phyloP scores from a whole-genome alignment of 2,329 filamentous ascomycete species.

The Neoarthrinium moseri region DNA sequence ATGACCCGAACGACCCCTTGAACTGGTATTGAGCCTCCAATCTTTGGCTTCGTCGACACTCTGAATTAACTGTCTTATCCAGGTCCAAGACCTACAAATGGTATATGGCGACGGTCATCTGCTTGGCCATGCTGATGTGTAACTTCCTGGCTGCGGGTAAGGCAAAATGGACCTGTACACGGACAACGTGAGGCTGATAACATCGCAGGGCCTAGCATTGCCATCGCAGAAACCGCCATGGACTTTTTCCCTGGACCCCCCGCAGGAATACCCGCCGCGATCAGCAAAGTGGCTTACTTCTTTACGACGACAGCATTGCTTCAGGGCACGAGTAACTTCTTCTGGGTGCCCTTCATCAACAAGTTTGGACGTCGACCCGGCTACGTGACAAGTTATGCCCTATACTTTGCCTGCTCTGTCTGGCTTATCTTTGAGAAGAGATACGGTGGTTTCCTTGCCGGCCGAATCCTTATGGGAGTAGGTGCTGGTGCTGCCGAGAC shows the following conservation, averaged over 20 bases:
- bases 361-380: constrained; percentile 44
- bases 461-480: constrained; percentile 51
- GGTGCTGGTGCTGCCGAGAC: constrained; percentile 53
- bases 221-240: constrained; percentile 44
- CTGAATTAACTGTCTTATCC: not conserved
- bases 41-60: not conserved
- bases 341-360: constrained; percentile 47
- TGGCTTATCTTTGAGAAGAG: constrained; percentile 42
- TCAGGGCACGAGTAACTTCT: constrained; percentile 49
- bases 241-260: constrained; percentile 42
- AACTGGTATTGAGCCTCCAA: constrained; percentile 23
- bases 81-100: constrained; percentile 46
- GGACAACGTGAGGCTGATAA: not conserved
- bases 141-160: constrained; percentile 55
- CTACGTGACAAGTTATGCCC: constrained; percentile 41
- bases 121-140: constrained; percentile 52
- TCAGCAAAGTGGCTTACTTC: constrained; percentile 49
- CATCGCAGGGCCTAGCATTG: constrained; percentile 41
- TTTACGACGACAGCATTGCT: constrained; percentile 50
- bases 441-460: constrained; percentile 41
- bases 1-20: constrained; percentile 36
- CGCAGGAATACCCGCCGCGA: constrained; percentile 24
- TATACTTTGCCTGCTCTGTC: constrained; percentile 39
- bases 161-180: not conserved
- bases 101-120: constrained; percentile 49